Evolutionary conservation across 768 basidiomycete genomes (phyloP).

Genomic region (Lactarius sp.): DNA sequence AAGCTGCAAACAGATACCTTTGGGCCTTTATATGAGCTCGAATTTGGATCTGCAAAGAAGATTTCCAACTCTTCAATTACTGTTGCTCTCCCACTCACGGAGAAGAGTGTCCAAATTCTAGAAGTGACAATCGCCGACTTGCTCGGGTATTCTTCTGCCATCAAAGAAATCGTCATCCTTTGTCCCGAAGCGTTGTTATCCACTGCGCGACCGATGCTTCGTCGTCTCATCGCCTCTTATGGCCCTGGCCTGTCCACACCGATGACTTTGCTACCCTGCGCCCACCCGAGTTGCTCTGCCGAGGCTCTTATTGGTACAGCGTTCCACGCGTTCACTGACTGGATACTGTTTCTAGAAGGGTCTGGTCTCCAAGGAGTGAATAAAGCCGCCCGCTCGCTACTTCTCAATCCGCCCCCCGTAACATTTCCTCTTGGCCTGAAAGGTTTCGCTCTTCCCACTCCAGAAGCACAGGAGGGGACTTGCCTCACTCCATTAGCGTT

Average conservation of each 20-base stretch:
- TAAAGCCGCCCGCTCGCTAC: background rate
- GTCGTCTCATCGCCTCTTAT: conserved; percentile 5
- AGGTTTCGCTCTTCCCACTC: conserved; percentile 10
- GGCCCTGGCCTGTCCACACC: background rate
- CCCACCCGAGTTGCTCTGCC: background rate
- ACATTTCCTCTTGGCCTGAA: conserved; percentile 23
- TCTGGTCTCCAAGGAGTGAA: conserved; percentile 14
- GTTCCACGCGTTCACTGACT: conserved; percentile 8
- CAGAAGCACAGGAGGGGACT: background rate
- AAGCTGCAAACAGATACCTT: background rate
- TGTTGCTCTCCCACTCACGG: conserved; percentile 12
- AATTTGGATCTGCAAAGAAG: conserved; percentile 17
- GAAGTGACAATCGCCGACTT: conserved; percentile 4
- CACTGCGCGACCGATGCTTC: conserved; percentile 13
- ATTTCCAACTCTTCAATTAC: conserved; percentile 13
- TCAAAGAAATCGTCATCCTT: conserved; percentile 19
- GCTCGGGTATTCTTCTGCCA: background rate
- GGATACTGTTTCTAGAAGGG: conserved; percentile 21
- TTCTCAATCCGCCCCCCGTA: conserved; percentile 20
- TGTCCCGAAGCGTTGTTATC: conserved; percentile 23
- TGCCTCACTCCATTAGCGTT: conserved; percentile 31
- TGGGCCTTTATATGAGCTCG: conserved; percentile 22
- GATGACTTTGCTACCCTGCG: conserved; percentile 16
- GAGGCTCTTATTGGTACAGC: conserved; percentile 12
- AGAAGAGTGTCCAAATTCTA: background rate